phyloP scores from a whole-genome alignment of 2,329 filamentous ascomycete species.

The Botryosphaeria dothidea region DNA sequence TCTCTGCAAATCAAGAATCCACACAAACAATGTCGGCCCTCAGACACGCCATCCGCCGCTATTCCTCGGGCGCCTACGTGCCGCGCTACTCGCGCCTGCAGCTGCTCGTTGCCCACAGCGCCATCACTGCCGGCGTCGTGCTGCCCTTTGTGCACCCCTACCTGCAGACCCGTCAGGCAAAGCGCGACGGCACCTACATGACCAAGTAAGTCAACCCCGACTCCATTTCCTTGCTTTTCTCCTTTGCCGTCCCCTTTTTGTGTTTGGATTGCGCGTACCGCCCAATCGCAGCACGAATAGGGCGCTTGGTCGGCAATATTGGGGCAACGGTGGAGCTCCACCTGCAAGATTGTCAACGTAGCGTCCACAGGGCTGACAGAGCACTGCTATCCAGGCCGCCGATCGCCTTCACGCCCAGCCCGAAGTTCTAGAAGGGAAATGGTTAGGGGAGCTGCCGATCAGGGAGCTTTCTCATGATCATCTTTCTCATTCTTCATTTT shows the following conservation, averaged over 20 bases:
- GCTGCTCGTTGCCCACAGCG: constrained; percentile 26
- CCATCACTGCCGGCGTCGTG: constrained; percentile 39
- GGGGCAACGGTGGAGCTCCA: constrained; percentile 22
- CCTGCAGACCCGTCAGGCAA: constrained; percentile 37
- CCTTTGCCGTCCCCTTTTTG: not conserved
- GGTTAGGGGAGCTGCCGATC: not conserved
- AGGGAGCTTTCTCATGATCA: not conserved
- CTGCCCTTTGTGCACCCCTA: constrained; percentile 43
- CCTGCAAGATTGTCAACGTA: not conserved
- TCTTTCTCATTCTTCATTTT: not conserved
- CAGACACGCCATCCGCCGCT: constrained; percentile 32
- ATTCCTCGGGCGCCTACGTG: constrained; percentile 37
- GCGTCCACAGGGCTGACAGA: constrained; percentile 5
- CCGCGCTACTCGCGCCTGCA: constrained; percentile 36
- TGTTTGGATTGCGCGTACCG: not conserved
- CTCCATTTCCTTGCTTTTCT: not conserved
- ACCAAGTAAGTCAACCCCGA: constrained; percentile 33
- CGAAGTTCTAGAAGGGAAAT: constrained; percentile 19
- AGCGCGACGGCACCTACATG: constrained; percentile 37
- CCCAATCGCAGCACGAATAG: constrained; percentile 22
- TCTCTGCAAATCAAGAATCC: not conserved
- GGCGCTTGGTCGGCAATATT: constrained; percentile 31
- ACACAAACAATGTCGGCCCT: not conserved
- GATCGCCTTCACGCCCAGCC: constrained; percentile 21
- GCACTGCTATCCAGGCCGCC: constrained; percentile 15